phyloP scores from a whole-genome alignment of 2,329 filamentous ascomycete genomes.

The Neopestalotiopsis sp. region DNA sequence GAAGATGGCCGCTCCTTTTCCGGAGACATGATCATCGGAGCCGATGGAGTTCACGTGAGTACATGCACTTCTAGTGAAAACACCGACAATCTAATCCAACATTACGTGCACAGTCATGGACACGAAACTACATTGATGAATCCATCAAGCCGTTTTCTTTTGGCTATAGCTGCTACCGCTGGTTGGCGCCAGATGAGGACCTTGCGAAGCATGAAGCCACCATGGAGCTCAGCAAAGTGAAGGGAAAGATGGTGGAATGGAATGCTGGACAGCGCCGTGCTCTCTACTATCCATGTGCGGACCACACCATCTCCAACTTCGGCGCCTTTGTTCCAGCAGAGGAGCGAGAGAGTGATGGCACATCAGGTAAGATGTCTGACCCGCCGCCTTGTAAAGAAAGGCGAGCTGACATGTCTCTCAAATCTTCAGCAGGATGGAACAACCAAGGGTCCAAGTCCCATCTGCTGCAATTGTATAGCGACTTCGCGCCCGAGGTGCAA shows the following conservation, averaged over 20 bases:
- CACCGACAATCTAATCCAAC: not conserved
- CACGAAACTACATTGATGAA: slow-evolving; percentile 48
- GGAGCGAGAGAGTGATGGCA: not conserved
- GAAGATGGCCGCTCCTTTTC: slow-evolving; percentile 25
- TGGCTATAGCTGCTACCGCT: slow-evolving; percentile 64
- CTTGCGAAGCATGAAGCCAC: slow-evolving; percentile 37
- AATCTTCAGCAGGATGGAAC: not conserved
- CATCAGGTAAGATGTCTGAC: not conserved
- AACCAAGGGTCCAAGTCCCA: not conserved
- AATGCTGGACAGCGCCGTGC: slow-evolving; percentile 43
- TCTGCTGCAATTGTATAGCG: not conserved
- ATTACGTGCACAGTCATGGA: slow-evolving; percentile 24
- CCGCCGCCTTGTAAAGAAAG: too few species aligned
- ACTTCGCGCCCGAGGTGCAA: not conserved
- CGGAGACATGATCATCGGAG: slow-evolving; percentile 31
- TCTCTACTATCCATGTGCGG: slow-evolving; percentile 52
- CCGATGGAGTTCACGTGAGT: slow-evolving; percentile 31
- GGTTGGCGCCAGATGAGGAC: slow-evolving; percentile 49
- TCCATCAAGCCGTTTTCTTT: slow-evolving; percentile 45
- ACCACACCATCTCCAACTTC: slow-evolving; percentile 53
- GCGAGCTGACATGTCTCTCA: too few species aligned
- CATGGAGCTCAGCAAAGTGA: slow-evolving; percentile 37
- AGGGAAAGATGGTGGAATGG: slow-evolving; percentile 41
- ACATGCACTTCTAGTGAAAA: too few species aligned
- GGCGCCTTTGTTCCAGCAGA: slow-evolving; percentile 24